Percentiles rank a stretch among this genome's conserved stretches.
Conservation (phyloP, 2,329 filamentous ascomycete species). For the Hypomyces rosellus region DNA sequence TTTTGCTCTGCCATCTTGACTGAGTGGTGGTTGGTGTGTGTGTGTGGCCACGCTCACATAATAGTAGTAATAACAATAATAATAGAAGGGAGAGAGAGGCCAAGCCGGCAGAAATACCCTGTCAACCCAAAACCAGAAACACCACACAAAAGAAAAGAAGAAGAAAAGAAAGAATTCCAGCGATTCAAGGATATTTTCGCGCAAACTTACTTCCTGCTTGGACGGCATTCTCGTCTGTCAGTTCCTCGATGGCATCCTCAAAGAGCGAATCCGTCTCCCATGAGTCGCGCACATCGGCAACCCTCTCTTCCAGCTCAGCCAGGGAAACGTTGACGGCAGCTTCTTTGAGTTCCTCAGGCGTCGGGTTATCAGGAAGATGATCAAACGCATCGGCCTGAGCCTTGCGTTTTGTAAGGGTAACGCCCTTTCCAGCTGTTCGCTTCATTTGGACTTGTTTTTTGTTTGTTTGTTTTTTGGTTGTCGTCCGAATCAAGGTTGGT, state of each 20-base stretch:
- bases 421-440: constrained; percentile 21
- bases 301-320: constrained; percentile 44
- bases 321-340: constrained; percentile 31
- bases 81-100: not conserved
- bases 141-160: constrained; percentile 3
- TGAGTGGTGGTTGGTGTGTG: too few relatives aligned
- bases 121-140: not conserved
- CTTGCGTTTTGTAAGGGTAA: constrained; percentile 27
- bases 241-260: constrained; percentile 54
- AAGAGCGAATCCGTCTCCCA: constrained; percentile 62
- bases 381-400: constrained; percentile 31
- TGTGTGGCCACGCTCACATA: too few relatives aligned
- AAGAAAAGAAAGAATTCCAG: not conserved
- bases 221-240: constrained; percentile 47
- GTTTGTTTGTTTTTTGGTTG: too few relatives aligned
- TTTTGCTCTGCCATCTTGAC: not conserved
- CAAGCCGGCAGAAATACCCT: not conserved
- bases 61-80: not conserved
- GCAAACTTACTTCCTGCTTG: constrained; percentile 36
- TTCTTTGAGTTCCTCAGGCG: constrained; percentile 29
- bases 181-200: not conserved
- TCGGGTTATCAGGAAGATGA: constrained; percentile 27
- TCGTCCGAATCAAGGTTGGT: too few relatives aligned
- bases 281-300: constrained; percentile 45
- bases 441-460: constrained; percentile 5